phyloP scores from a whole-genome alignment of 768 basidiomycete genomes.

The Tylopilus intermedius region DNA sequence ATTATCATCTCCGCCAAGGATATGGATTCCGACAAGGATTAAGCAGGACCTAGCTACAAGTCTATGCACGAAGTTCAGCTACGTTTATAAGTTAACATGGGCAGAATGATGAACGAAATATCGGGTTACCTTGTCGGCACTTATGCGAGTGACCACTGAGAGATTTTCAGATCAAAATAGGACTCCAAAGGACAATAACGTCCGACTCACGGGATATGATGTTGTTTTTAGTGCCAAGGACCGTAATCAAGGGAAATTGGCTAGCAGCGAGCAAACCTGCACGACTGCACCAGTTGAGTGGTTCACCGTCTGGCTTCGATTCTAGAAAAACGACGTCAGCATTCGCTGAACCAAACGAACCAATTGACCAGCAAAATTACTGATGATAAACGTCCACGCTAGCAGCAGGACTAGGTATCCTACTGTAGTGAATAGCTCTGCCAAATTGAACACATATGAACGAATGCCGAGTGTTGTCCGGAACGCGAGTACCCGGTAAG shows the following conservation, averaged over 20 bases:
- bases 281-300: slow-evolving; percentile 32
- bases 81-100: neutral
- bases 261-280: slow-evolving; percentile 28
- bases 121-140: slow-evolving; percentile 18
- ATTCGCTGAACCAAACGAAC: neutral
- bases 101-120: neutral
- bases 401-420: slow-evolving; percentile 37
- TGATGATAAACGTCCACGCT: slow-evolving; percentile 34
- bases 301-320: slow-evolving; percentile 16
- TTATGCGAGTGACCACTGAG: slow-evolving; percentile 21
- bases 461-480: slow-evolving; percentile 33
- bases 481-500: slow-evolving; percentile 34
- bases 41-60: slow-evolving; percentile 41
- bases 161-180: neutral
- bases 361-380: slow-evolving; percentile 20
- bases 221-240: slow-evolving; percentile 43
- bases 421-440: slow-evolving; percentile 36
- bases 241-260: slow-evolving; percentile 39
- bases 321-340: slow-evolving; percentile 10
- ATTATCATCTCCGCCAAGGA: slow-evolving; percentile 18
- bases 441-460: slow-evolving; percentile 36
- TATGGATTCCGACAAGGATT: slow-evolving; percentile 48
- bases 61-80: slow-evolving; percentile 42
- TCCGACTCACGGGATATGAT: slow-evolving; percentile 15
- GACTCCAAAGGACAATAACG: neutral